Conservation (phyloP, 352 stramenopile species). For the Globisporangium nagaii region DNA sequence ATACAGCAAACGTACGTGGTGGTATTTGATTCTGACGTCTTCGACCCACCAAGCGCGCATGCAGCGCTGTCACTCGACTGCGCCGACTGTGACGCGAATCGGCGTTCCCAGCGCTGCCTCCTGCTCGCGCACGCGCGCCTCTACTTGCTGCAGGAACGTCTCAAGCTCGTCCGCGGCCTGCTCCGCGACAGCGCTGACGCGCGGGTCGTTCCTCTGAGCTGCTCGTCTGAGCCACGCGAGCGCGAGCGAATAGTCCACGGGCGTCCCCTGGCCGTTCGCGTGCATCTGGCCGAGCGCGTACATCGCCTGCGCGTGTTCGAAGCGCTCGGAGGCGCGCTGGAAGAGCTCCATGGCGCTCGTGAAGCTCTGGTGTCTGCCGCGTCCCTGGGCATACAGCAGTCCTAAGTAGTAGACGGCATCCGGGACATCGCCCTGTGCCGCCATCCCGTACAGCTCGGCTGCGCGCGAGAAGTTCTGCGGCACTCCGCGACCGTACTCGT, state of each 20-base stretch:
- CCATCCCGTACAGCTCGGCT: slow-evolving; percentile 28
- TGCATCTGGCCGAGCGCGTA: slow-evolving; percentile 47
- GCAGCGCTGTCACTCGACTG: slow-evolving; percentile 19
- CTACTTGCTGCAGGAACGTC: slow-evolving; percentile 29
- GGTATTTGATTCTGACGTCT: slow-evolving; percentile 5
- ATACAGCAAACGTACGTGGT: slow-evolving; percentile 5
- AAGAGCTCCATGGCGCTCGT: slow-evolving; percentile 26
- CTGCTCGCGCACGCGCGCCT: slow-evolving; percentile 31
- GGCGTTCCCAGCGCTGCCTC: slow-evolving; percentile 37
- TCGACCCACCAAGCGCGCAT: neutral
- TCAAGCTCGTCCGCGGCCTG: slow-evolving; percentile 31
- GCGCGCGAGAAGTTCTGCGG: slow-evolving; percentile 27
- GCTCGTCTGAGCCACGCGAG: slow-evolving; percentile 44
- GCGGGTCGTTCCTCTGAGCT: slow-evolving; percentile 18
- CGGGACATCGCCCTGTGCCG: slow-evolving; percentile 15
- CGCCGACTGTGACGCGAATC: slow-evolving; percentile 35
- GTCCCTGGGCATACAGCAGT: slow-evolving; percentile 35
- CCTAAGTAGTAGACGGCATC: slow-evolving; percentile 57
- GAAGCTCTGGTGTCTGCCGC: slow-evolving; percentile 36
- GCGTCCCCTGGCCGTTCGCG: slow-evolving; percentile 22
- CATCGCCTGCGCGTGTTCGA: slow-evolving; percentile 39
- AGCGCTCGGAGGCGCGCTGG: slow-evolving; percentile 25
- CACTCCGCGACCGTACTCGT: slow-evolving; percentile 44
- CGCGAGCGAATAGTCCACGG: slow-evolving; percentile 35
- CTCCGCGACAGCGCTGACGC: slow-evolving; percentile 17